phyloP scores from a whole-genome alignment of 1,284 basidiomycete genomes.

The Ustilago nuda region DNA sequence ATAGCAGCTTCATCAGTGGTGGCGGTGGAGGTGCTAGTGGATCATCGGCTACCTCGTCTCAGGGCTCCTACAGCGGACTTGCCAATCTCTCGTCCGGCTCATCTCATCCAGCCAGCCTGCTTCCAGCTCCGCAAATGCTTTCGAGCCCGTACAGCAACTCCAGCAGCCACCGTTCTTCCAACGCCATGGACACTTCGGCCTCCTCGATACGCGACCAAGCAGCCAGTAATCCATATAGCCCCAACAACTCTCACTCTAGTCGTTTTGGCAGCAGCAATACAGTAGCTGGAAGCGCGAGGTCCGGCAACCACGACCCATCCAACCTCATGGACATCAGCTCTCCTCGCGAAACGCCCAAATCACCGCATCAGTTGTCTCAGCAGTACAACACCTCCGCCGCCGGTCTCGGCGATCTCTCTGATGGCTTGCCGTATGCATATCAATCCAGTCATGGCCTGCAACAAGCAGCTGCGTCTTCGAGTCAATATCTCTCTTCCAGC shows the following conservation, averaged over 20 bases:
- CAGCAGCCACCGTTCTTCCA: conserved; percentile 48
- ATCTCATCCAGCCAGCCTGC: conserved; percentile 29
- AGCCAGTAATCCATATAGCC: conserved; percentile 36
- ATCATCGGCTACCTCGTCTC: conserved; percentile 24
- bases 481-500: conserved; percentile 22
- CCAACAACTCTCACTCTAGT: conserved; percentile 31
- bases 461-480: conserved; percentile 12
- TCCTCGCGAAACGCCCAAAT: conserved; percentile 23
- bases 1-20: conserved; percentile 47
- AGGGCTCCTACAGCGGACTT: conserved; percentile 37
- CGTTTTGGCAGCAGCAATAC: conserved; percentile 33
- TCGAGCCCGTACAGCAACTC: conserved; percentile 36
- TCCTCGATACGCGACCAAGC: conserved; percentile 39
- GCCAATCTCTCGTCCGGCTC: conserved; percentile 31
- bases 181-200: conserved; percentile 50
- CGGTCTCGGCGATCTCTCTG: conserved; percentile 42
- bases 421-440: conserved; percentile 47
- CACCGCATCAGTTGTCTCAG: conserved; percentile 32
- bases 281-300: conserved; percentile 6
- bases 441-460: conserved; percentile 24
- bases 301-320: conserved; percentile 25
- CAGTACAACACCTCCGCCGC: conserved; percentile 30
- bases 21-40: conserved; percentile 4
- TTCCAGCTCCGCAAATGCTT: conserved; percentile 45
- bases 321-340: conserved; percentile 46